Percentiles rank a stretch among this genome's conserved stretches.
These are phyloP conservation scores for Verticillium klebahnii DNA, from an alignment of 2,329 filamentous ascomycete genomes.

Conservation along the genomic window DNA sequence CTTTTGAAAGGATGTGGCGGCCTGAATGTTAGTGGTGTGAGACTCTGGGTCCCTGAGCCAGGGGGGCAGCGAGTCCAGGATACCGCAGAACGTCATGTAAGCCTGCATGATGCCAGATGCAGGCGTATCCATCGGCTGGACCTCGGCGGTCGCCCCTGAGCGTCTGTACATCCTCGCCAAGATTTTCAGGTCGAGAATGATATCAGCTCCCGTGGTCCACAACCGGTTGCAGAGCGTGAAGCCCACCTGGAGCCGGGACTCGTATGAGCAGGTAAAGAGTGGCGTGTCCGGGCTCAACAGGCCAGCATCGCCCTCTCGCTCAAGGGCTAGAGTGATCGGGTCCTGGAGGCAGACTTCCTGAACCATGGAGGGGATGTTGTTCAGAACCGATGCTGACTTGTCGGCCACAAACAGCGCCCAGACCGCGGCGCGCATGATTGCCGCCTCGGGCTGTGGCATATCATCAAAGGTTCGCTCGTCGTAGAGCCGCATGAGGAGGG, in stretches of 20 bases:
- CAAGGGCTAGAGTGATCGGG: constrained; percentile 27
- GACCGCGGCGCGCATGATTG: constrained; percentile 28
- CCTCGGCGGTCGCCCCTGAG: not conserved
- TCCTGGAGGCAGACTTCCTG: constrained; percentile 36
- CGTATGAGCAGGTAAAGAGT: not conserved
- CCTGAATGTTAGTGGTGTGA: not conserved
- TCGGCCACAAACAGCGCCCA: constrained; percentile 36
- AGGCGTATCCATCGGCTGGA: not conserved
- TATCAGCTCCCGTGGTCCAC: constrained; percentile 5
- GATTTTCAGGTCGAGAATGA: constrained; percentile 5
- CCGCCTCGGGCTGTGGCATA: constrained; percentile 29
- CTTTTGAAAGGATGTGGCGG: accelerated
- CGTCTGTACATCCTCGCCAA: not conserved
- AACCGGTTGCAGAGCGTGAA: constrained; percentile 1
- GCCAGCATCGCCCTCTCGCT: not conserved
- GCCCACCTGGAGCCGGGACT: not conserved
- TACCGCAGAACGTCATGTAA: constrained; percentile 16
- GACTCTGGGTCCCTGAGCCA: constrained; percentile 5
- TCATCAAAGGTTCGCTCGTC: constrained; percentile 31
- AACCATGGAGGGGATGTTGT: constrained; percentile 36
- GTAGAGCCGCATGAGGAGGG: constrained; percentile 36
- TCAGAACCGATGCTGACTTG: constrained; percentile 33
- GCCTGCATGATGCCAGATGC: constrained; percentile 16
- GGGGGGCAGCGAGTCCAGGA: constrained; percentile 8
- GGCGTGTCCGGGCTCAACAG: not conserved